Percentiles rank a stretch among this genome's conserved stretches.
phyloP scores from a whole-genome alignment of 2,329 filamentous ascomycete genomes.

The Phaeophleospora eucalypticola region DNA sequence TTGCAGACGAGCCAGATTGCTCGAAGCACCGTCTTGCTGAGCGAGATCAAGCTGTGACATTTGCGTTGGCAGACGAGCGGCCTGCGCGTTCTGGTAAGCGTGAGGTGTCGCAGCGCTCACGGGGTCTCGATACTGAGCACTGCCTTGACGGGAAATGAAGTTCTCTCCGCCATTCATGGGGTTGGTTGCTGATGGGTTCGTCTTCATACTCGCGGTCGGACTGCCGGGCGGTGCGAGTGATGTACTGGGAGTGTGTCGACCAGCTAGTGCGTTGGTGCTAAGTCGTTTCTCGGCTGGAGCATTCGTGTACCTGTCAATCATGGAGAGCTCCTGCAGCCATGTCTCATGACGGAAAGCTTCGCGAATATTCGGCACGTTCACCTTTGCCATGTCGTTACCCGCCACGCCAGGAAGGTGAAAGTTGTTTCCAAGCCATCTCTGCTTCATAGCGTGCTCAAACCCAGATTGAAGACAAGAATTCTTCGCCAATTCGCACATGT shows the following conservation, averaged over 20 bases:
- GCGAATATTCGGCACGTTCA: conserved; percentile 89
- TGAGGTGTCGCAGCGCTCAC: conserved; percentile 32
- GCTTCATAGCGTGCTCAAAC: conserved; percentile 83
- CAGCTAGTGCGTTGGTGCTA: conserved; percentile 29
- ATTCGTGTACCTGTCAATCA: conserved; percentile 53
- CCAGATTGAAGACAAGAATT: conserved; percentile 94
- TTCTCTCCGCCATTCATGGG: conserved; percentile 22
- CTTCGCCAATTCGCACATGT: conserved; percentile 98
- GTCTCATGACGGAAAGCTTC: conserved; percentile 89
- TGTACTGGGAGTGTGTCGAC: conserved; percentile 11
- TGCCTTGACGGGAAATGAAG: conserved; percentile 17
- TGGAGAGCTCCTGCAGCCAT: conserved; percentile 72
- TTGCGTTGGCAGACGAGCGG: conserved; percentile 33
- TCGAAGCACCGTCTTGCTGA: conserved; percentile 22
- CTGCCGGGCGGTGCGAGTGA: conserved; percentile 23
- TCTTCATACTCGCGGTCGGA: conserved; percentile 40
- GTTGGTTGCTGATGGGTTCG: conserved; percentile 38
- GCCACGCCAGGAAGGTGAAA: conserved; percentile 73
- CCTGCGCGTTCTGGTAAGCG: conserved; percentile 31
- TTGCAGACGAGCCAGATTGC: conserved; percentile 11
- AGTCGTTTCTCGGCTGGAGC: conserved; percentile 16
- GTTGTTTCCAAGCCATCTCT: conserved; percentile 80
- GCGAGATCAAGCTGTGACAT: conserved; percentile 31
- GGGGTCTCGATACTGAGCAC: conserved; percentile 9
- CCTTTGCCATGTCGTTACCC: conserved; percentile 92